Evolutionary conservation across 345 rosid genomes (phyloP), one percentile per base, ranked within the genome.

Genomic region (Citrus trifoliata): DNA sequence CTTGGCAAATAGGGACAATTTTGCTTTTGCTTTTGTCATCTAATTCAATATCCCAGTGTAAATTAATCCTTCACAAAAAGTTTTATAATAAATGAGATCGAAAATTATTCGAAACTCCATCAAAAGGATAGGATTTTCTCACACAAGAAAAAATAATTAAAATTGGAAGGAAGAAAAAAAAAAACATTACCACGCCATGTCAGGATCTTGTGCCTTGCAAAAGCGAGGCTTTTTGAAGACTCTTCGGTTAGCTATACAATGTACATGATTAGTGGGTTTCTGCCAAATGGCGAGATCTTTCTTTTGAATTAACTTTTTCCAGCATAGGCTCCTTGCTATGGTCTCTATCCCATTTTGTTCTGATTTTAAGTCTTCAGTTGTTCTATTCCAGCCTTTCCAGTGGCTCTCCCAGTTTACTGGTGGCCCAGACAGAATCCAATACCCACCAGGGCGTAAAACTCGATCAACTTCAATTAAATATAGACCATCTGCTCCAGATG

Each of bases 381-480:
- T 87, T 64, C 98, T 83, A 22, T 85, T 77, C 99, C 99, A 96
- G 18, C 98, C 99, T 87, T 80, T 89, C 94, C 91, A 93, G 22
- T 92, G 91, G 0, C 22, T 76, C 78, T 94, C 83, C 98, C 99
- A 94, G 81, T 91, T 96, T 4, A 96, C 83, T 28, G 99, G 99
- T 4, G 97, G 99, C 67, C 99, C 98, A 0, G 99, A 96, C 22
- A 96, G 83, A 61, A 94, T 82, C 99, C 99, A 96, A 25, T 96
- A 93, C 58, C 97, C 97, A 2, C 98, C 99, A 3, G 99, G 97
- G 53, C 97, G 88, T 66, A 96, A 85, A 63, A 96, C 80, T 76
- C 99, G 77, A 65, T 96, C 99, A 2, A 96, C 90, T 79, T 96
- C 99, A 24, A 94, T 88, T 51, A 96, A 80, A 82, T 92, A 94